A percentile compares a stretch with the other conserved stretches of the same genome.
phyloP scores from a whole-genome alignment of 345 rosid genomes.

The Barbarea vulgaris region DNA sequence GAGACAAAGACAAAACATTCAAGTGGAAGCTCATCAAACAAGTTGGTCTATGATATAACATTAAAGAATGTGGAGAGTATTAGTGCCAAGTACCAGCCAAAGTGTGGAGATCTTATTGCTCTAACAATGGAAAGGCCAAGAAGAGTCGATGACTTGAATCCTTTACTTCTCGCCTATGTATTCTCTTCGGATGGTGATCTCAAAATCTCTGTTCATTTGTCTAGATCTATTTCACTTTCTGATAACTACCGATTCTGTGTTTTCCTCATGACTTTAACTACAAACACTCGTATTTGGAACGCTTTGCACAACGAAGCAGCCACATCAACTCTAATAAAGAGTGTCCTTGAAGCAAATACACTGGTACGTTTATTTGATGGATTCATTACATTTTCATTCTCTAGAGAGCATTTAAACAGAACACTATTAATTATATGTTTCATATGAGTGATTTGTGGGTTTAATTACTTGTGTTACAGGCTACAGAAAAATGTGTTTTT shows the following conservation, averaged over 20 bases:
- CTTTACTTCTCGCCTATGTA: conserved; percentile 40
- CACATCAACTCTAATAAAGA: conserved; percentile 24
- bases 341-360: conserved; percentile 29
- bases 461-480: conserved; percentile 24
- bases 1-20: not conserved
- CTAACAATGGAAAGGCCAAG: conserved; percentile 41
- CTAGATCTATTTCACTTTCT: conserved; percentile 29
- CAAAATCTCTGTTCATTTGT: conserved; percentile 26
- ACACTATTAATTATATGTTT: no score
- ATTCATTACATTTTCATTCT: not conserved
- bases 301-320: conserved; percentile 37
- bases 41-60: conserved; percentile 16
- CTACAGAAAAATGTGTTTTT: conserved; percentile 20
- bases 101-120: conserved; percentile 45
- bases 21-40: not conserved
- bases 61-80: not conserved
- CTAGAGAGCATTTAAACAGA: not conserved
- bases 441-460: not conserved
- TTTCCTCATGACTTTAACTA: conserved; percentile 36
- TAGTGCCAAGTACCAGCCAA: conserved; percentile 31
- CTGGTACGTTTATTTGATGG: conserved; percentile 13
- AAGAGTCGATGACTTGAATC: conserved; percentile 31
- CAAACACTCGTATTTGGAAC: conserved; percentile 47
- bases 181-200: not conserved
- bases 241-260: conserved; percentile 27